These are phyloP conservation scores for Lobosporangium transversale DNA, from an alignment of 192 early-diverging fungal species.

Conservation along the genomic window DNA sequence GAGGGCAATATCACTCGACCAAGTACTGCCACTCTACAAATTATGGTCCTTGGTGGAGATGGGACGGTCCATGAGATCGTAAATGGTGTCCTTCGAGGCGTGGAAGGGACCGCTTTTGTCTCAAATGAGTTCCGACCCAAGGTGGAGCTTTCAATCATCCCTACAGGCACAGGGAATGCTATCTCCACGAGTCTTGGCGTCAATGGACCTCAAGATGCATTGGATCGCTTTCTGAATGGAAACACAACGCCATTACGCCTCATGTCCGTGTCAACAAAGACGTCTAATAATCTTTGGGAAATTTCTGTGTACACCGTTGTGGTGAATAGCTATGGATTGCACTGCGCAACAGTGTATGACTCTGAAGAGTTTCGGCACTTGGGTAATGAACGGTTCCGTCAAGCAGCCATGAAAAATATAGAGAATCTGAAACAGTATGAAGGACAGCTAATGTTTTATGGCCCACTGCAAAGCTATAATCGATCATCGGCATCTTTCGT, in stretches of 20 bases:
- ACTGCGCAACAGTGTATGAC: constrained; percentile 62
- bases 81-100: constrained; percentile 54
- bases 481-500: constrained; percentile 2
- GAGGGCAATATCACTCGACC: constrained; percentile 13
- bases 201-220: constrained; percentile 42
- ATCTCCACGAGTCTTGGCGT: constrained; percentile 56
- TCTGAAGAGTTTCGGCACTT: constrained; percentile 56
- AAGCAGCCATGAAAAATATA: constrained; percentile 55
- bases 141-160: constrained; percentile 56
- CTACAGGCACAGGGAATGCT: constrained; percentile 61
- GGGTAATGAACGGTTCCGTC: constrained; percentile 58
- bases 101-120: constrained; percentile 18
- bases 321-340: constrained; percentile 62
- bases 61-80: constrained; percentile 63
- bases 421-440: constrained; percentile 53
- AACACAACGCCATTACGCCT: constrained; percentile 33
- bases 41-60: constrained; percentile 62
- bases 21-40: constrained; percentile 23
- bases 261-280: constrained; percentile 49
- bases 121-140: constrained; percentile 16
- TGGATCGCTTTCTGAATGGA: constrained; percentile 47
- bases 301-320: constrained; percentile 48
- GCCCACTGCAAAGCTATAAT: constrained; percentile 30
- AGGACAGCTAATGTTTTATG: constrained; percentile 45
- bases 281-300: constrained; percentile 18